Conservation (phyloP, 495 filamentous ascomycete species). For the Aspergillus hancockii region DNA sequence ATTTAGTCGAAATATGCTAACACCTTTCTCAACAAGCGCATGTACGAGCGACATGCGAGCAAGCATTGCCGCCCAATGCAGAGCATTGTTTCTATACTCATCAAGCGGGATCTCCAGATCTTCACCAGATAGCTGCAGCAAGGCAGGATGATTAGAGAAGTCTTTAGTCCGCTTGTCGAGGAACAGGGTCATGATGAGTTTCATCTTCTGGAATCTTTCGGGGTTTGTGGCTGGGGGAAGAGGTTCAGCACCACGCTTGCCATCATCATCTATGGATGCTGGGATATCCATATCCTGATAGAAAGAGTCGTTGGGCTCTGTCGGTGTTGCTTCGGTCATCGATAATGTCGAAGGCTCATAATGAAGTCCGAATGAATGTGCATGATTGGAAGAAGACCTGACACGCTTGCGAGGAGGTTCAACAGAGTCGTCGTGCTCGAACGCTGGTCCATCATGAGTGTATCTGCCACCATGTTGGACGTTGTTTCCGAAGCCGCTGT, state of each 20-base stretch:
- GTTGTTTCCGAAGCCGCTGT: constrained; percentile 61
- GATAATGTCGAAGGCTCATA: constrained; percentile 44
- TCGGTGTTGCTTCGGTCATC: constrained; percentile 64
- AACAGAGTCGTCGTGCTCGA: constrained; percentile 54
- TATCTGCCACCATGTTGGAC: constrained; percentile 41
- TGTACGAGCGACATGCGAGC: constrained; percentile 79
- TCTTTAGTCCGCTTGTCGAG: constrained; percentile 66
- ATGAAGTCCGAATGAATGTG: constrained; percentile 37
- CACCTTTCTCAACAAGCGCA: constrained; percentile 77
- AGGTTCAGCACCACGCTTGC: constrained; percentile 63
- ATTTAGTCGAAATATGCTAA: constrained; percentile 85
- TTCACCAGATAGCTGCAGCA: constrained; percentile 69
- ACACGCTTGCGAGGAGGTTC: constrained; percentile 88
- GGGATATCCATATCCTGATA: constrained; percentile 60
- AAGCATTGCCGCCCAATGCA: constrained; percentile 97
- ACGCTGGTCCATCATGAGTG: constrained; percentile 48
- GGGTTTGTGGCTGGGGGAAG: constrained; percentile 67
- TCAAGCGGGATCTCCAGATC: constrained; percentile 93
- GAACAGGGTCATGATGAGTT: constrained; percentile 84
- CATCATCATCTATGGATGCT: constrained; percentile 52
- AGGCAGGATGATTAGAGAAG: constrained; percentile 63
- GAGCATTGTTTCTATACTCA: constrained; percentile 77
- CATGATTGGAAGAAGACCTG: constrained; percentile 54
- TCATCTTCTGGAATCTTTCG: constrained; percentile 71
- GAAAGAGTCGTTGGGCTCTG: constrained; percentile 86